Evolutionary conservation across 2,329 filamentous ascomycete species (phyloP).

Genomic region (Grosmannia penicillata): DNA sequence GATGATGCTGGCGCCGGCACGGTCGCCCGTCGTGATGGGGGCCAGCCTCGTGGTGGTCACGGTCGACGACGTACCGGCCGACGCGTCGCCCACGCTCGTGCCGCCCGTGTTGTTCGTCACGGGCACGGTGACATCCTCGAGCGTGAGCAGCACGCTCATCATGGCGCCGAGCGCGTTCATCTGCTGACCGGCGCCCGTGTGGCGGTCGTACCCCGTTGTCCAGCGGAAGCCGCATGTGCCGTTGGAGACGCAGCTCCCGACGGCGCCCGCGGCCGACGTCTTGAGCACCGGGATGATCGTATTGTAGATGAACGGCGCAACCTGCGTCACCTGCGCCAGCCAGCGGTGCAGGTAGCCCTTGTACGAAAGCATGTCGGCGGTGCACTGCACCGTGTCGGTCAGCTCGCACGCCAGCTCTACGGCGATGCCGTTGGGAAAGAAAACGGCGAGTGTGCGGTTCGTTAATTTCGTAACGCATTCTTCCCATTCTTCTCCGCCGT

Average conservation of each 20-base stretch:
- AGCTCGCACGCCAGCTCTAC: conserved; percentile 53
- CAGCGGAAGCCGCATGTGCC: conserved; percentile 55
- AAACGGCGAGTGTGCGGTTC: conserved; percentile 28
- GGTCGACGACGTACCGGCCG: conserved; percentile 13
- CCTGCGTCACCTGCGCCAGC: conserved; percentile 42
- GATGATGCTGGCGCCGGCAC: conserved; percentile 25
- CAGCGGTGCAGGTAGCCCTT: conserved; percentile 55
- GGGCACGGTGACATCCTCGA: conserved; percentile 12
- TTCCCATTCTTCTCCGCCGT: conserved; percentile 37
- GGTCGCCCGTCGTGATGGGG: conserved; percentile 18
- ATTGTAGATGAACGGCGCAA: conserved; percentile 44
- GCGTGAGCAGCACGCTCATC: conserved; percentile 24
- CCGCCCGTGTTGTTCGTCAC: conserved; percentile 28
- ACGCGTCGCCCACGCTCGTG: conserved; percentile 18
- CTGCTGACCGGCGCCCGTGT: conserved; percentile 34
- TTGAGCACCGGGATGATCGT: conserved; percentile 42
- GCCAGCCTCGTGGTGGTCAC: neutral
- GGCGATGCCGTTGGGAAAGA: conserved; percentile 44
- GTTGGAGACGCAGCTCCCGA: conserved; percentile 41
- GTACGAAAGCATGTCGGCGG: conserved; percentile 57
- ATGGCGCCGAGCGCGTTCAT: conserved; percentile 36
- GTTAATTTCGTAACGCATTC: conserved; percentile 40
- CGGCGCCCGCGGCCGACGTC: conserved; percentile 43
- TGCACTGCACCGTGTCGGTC: conserved; percentile 32
- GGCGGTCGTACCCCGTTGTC: conserved; percentile 29